Evolutionary conservation across 2,329 filamentous ascomycete species (phyloP).

Genomic region (Scortechinia acanthostroma): DNA sequence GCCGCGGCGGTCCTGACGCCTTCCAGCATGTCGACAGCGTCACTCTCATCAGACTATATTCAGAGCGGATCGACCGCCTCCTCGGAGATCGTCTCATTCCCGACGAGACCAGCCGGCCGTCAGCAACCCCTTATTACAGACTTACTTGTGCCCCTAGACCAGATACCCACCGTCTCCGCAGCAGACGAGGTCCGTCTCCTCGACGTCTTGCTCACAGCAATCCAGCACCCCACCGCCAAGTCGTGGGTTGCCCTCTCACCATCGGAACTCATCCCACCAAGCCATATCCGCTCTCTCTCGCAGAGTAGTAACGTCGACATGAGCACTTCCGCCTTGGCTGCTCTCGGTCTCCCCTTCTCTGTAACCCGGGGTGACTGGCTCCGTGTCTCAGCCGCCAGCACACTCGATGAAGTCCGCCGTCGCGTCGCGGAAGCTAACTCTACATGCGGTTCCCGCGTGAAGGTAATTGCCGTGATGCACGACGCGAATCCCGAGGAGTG

Average conservation of each 20-base stretch:
- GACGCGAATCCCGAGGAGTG: neutral
- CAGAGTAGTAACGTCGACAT: neutral
- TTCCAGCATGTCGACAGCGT: neutral
- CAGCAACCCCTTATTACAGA: neutral
- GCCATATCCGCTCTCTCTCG: constrained; percentile 4
- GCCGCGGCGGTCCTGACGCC: constrained; percentile 8
- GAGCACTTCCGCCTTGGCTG: neutral
- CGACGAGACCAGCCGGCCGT: neutral
- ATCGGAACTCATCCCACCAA: constrained; percentile 27
- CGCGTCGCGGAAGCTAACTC: constrained; percentile 11
- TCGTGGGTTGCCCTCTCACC: constrained; percentile 26
- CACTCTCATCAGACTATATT: neutral
- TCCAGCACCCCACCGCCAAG: constrained; percentile 25
- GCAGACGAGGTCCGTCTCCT: constrained; percentile 13
- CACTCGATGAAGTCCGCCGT: constrained; percentile 19
- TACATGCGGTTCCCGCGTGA: neutral
- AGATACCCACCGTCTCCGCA: constrained; percentile 6
- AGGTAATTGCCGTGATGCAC: neutral
- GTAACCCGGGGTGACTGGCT: constrained; percentile 26
- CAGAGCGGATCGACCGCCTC: neutral
- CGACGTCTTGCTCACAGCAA: constrained; percentile 30
- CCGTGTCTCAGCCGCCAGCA: constrained; percentile 19
- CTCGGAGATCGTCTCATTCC: neutral
- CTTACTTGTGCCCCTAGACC: constrained; percentile 6
- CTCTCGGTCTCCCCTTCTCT: neutral